phyloP scores from a whole-genome alignment of 2,329 filamentous ascomycete genomes.

The Huntiella decipiens region DNA sequence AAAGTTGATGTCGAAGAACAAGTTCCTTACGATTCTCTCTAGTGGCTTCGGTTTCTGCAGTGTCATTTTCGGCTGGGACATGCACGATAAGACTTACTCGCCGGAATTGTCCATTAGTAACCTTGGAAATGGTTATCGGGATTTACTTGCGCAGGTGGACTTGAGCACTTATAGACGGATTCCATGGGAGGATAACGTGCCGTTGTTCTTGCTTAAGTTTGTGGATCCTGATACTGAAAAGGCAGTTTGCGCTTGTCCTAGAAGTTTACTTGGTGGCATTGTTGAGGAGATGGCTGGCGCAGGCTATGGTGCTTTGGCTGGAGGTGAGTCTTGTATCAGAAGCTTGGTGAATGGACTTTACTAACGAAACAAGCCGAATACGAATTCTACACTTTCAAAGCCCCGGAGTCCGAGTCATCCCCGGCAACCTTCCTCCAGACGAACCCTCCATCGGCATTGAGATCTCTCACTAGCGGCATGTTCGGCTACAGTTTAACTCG shows the following conservation, averaged over 20 bases:
- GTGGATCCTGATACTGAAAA: conserved; percentile 57
- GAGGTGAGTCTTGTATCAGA: conserved; percentile 39
- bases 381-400: conserved; percentile 83
- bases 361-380: conserved; percentile 49
- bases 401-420: conserved; percentile 41
- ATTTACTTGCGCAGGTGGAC: conserved; percentile 68
- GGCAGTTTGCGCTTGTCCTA: conserved; percentile 59
- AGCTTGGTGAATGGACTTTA: background rate
- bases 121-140: conserved; percentile 74
- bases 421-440: conserved; percentile 56
- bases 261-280: conserved; percentile 52
- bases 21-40: conserved; percentile 68
- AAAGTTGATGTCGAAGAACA: conserved; percentile 81
- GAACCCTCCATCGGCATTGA: conserved; percentile 55
- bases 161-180: conserved; percentile 61
- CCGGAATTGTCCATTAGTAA: conserved; percentile 75
- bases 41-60: conserved; percentile 86
- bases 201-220: conserved; percentile 73
- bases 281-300: conserved; percentile 46
- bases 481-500: conserved; percentile 84
- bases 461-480: conserved; percentile 78
- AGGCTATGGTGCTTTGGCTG: conserved; percentile 73
- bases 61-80: conserved; percentile 90
- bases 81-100: conserved; percentile 85
- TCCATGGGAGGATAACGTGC: conserved; percentile 75